Conservation (phyloP, 2,329 filamentous ascomycete genomes). For the Fusarium piperis region DNA sequence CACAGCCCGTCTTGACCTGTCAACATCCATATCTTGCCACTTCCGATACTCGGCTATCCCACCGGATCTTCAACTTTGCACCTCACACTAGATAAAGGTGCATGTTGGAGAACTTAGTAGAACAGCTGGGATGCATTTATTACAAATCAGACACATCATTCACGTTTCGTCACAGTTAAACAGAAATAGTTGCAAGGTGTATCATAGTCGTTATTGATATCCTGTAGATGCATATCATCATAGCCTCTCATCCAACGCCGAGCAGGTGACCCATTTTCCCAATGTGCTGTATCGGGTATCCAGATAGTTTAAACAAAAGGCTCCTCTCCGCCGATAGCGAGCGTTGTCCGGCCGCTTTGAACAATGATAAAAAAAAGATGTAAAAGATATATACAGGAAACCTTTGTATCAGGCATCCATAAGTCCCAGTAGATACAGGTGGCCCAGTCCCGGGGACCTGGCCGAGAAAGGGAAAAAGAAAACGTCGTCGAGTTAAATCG, state of each 20-base stretch:
- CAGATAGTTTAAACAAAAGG: slow-evolving; percentile 40
- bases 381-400: slow-evolving; percentile 36
- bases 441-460: slow-evolving; percentile 21
- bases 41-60: background rate
- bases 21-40: background rate
- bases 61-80: background rate
- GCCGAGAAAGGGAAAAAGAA: slow-evolving; percentile 21
- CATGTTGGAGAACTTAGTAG: background rate
- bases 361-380: slow-evolving; percentile 29
- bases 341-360: slow-evolving; percentile 41
- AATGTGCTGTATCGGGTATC: slow-evolving; percentile 48
- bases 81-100: background rate
- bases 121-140: background rate
- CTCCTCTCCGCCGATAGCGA: slow-evolving; percentile 32
- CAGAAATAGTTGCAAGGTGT: background rate
- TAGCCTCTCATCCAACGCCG: slow-evolving; percentile 42
- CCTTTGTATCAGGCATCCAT: slow-evolving; percentile 11
- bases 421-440: slow-evolving; percentile 35
- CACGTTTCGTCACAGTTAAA: background rate
- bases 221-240: slow-evolving; percentile 38
- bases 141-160: background rate
- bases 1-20: background rate
- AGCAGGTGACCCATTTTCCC: slow-evolving; percentile 38
- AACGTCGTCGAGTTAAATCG: slow-evolving; percentile 30
- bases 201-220: slow-evolving; percentile 40